Evolutionary conservation across 1,284 basidiomycete genomes (phyloP).

Genomic region (Microbotryum saponariae): DNA sequence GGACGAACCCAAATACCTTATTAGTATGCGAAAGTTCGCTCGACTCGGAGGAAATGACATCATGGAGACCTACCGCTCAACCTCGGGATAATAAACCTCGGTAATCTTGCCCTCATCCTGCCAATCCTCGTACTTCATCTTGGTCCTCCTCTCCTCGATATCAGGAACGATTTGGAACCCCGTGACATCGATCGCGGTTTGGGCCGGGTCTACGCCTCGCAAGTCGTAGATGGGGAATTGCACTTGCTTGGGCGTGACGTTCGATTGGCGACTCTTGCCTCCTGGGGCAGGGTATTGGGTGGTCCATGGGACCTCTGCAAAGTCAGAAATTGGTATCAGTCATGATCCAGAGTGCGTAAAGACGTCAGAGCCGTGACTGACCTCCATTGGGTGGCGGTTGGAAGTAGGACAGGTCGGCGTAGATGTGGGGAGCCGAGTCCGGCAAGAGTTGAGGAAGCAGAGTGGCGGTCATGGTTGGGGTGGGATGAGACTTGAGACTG

Average conservation of each 20-base stretch:
- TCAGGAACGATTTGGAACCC: conserved; percentile 52
- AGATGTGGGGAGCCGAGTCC: no score
- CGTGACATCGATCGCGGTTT: conserved; percentile 50
- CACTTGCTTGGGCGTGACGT: not conserved
- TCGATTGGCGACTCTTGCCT: not conserved
- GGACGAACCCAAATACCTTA: no score
- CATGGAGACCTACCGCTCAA: conserved; percentile 41
- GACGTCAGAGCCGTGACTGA: no score
- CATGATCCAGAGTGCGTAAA: no score
- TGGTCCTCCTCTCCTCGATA: conserved; percentile 38
- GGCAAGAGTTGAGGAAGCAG: no score
- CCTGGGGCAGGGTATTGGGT: no score
- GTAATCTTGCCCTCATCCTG: conserved; percentile 49
- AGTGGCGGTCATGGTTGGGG: no score
- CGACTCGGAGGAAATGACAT: not conserved
- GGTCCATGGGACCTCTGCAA: no score
- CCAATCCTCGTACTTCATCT: conserved; percentile 44
- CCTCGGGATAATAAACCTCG: conserved; percentile 55
- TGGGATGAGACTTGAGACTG: no score
- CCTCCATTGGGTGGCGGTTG: no score
- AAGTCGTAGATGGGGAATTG: conserved; percentile 18
- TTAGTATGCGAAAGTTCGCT: not conserved
- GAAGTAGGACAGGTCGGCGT: no score
- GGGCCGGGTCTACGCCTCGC: conserved; percentile 49
- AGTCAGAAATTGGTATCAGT: no score